Base-by-base conservation (phyloP, 768 basidiomycete genomes). In the Nidularia pulvinata region DNA sequence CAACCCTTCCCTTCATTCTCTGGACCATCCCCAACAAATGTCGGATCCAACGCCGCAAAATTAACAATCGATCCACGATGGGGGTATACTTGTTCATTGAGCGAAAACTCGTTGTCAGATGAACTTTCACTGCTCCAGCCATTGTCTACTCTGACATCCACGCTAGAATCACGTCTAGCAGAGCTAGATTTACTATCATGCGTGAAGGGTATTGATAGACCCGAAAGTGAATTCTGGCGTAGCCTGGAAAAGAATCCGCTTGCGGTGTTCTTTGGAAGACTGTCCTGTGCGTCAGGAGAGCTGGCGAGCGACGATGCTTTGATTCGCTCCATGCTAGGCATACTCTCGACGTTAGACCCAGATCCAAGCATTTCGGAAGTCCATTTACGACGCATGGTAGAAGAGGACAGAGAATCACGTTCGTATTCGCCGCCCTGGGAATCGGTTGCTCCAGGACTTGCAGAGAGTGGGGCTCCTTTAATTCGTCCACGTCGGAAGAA, bases 51-150 rank as follows among this genome's bases (percentile, higher is more conserved):
- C 10, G 46, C 46, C 10, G 46, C 9, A 46, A 46, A 39, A 39
- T 39, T 46, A 10, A 46, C 10, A 11, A 30, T 10, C 10, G 46
- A 46, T 10, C n/a, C 34, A 50, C 25, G 16, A 13, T 42, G 49
- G 19, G 49, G 30, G 22, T 30, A 33, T 33, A n/a, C 13, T 49
- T 33, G 19, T 13, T 60, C 65, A 49, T 60, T 55, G 16, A 55
- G 52, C 14, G 52, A 44, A 33, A 66, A 39, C 33, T 69, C 73
- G 48, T 77, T 79, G 34, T 81, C 83, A 13, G 81, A 81, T 9
- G 83, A 85, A 51, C 78, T 84, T 60, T 85, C 83, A 49, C 80
- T 86, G 58, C 83, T 83, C 82, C 84, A 85, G 1, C 63, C 62
- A 43, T 67, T 65, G 46, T 75, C 78, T 14, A 64, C 59, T 50